These are phyloP conservation scores for Suhomyces coccinellae DNA, from an alignment of 1,139 yeast genomes.

Conservation along the genomic window DNA sequence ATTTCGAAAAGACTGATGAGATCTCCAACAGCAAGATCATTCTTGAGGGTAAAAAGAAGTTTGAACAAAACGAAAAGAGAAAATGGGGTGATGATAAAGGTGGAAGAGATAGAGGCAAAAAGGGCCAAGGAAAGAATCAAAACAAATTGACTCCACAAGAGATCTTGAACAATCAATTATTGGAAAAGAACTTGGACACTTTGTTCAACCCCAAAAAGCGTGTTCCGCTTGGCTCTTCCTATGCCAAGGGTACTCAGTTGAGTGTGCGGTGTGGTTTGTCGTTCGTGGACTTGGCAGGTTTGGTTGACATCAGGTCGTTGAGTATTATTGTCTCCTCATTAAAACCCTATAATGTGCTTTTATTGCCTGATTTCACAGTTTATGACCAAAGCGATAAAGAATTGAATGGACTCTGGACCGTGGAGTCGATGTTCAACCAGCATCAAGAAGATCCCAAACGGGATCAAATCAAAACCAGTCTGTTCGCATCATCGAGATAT, in stretches of 20 bases:
- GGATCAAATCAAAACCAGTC: slow-evolving; percentile 25
- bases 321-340: slow-evolving; percentile 75
- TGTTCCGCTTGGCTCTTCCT: slow-evolving; percentile 26
- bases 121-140: slow-evolving; percentile 34
- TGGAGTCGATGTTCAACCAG: slow-evolving; percentile 32
- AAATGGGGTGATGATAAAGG: slow-evolving; percentile 32
- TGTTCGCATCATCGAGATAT: slow-evolving; percentile 30
- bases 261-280: slow-evolving; percentile 69
- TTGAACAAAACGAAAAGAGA: slow-evolving; percentile 33
- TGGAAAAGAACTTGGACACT: slow-evolving; percentile 55
- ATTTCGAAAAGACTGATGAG: slow-evolving; percentile 64
- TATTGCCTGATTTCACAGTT: slow-evolving; percentile 51
- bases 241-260: slow-evolving; percentile 29
- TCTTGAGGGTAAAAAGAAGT: slow-evolving; percentile 27
- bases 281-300: slow-evolving; percentile 79
- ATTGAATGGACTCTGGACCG: slow-evolving; percentile 30
- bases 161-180: slow-evolving; percentile 41
- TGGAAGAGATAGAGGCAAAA: slow-evolving; percentile 15
- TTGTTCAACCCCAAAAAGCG: slow-evolving; percentile 57
- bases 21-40: slow-evolving; percentile 38
- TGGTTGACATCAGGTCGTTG: slow-evolving; percentile 82
- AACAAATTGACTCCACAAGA: slow-evolving; percentile 49
- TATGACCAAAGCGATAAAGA: slow-evolving; percentile 19
- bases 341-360: slow-evolving; percentile 73
- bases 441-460: slow-evolving; percentile 32